Evolutionary conservation across 2,329 filamentous ascomycete species (phyloP), one percentile per base, ranked within the genome.

Genomic region (Rhexocercosporidium sp.): DNA sequence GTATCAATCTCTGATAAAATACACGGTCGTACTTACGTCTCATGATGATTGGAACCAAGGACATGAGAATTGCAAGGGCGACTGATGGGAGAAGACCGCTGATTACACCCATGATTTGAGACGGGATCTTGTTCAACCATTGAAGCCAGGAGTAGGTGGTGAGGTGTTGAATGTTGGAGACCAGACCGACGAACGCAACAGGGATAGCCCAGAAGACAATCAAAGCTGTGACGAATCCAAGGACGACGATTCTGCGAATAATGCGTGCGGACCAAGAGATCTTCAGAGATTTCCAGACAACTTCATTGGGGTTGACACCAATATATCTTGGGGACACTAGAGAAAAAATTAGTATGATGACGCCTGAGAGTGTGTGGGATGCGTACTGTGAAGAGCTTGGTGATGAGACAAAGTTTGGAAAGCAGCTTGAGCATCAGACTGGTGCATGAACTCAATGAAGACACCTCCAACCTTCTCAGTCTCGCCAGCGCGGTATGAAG

Each of bases 351-450:
- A 71, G 66, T n/a, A 57, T 51, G 66, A 12, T 27, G 29, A 44
- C 4, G 20, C 20, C 9, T 14, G 5, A 29, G 14, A 14, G 2
- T 22, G 34, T 7, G 6, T 16, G 8, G 34, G 22, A 41, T 25
- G 61, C 69, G 65, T 72, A 74, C 72, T 77, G 76, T 95, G 93
- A 44, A 97, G 82, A 39, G 92, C 91, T 66, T 93, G 89, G 79
- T 97, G 94, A 79, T 97, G 94, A 2, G 94, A 89, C 9, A 98
- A 84, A 27, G 92, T 90, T 78, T 99, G 96, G 77, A 88, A 95
- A 16, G 95, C 95, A 62, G 87, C 85, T 79, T 99, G 94, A 16
- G 96, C 96, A 65, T 92, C 91, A 64, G 91, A 87, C 77, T 97
- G 93, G 1, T 86, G 88, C 69, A 87, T 85, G 75, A 98, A 99